These are phyloP conservation scores for Aegilops umbellulata DNA, from an alignment of 176 grass and related monocot species.

Conservation along the genomic window DNA sequence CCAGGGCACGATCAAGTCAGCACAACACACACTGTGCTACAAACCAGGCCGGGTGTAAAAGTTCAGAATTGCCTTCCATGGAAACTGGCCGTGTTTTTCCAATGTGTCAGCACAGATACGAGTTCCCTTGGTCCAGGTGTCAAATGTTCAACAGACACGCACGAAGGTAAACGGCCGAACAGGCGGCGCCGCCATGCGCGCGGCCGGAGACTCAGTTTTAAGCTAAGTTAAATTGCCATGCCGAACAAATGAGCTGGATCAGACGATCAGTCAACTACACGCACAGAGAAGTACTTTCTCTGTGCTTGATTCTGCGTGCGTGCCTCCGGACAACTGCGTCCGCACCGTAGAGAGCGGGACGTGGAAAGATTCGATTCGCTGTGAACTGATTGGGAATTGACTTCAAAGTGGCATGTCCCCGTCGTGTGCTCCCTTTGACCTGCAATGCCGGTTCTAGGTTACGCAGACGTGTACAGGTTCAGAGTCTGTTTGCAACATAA, in stretches of 20 bases:
- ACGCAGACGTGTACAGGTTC: no score
- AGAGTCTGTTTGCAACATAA: not conserved
- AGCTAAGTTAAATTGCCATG: not conserved
- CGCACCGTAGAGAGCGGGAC: no score
- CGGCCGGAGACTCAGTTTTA: not conserved
- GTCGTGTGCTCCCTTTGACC: not conserved
- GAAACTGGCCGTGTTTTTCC: not conserved
- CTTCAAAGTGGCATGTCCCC: not conserved
- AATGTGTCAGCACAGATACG: not conserved
- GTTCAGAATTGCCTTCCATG: not conserved
- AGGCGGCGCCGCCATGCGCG: not conserved
- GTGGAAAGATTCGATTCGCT: not conserved
- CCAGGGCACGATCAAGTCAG: not conserved
- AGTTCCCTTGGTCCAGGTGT: not conserved
- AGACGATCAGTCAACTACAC: no score
- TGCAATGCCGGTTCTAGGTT: not conserved
- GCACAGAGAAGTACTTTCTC: not conserved
- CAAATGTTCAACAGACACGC: not conserved
- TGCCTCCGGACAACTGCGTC: not conserved
- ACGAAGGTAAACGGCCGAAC: not conserved
- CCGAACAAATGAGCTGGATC: not conserved
- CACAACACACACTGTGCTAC: not conserved
- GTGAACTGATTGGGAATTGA: not conserved
- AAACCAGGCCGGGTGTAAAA: not conserved
- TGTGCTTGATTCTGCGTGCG: not conserved